Base-by-base conservation (phyloP, 192 early-diverging fungal genomes). In the Umbelopsis vinacea region DNA sequence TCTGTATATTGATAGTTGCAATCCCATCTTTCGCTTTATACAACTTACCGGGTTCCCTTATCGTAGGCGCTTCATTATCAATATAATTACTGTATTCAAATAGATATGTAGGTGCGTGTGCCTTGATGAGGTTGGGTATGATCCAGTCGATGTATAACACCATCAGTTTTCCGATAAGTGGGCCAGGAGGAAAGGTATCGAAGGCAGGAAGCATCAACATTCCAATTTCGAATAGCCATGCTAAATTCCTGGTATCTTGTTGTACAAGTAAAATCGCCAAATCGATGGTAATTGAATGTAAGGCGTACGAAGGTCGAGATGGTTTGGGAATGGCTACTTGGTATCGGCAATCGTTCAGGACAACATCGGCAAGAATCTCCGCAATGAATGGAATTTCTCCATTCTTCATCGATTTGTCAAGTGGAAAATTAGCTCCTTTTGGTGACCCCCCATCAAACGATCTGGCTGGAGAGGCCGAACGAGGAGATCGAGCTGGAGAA, bases 321-420 rank as follows among this genome's bases (percentile, higher is more conserved):
- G 85, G 87, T 33, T 82, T 78, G 10, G 83, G 82, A 15, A 79
- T 67, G 9, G 72, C 71, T 29, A 82, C 54, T 70, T 68, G 78
- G 68, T 82, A 89, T 15, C 83, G 82, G 69, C 85, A 86, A 46
- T 89, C 87, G 67, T 89, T 84, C 1, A 79, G 75, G n/a, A 89
- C 74, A 8, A 89, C 68, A 33, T 89, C 87, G 6, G 78, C 75
- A 9, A 89, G 54, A 29, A 81, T 69, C 6, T 77, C 72, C n/a
- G 85, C 71, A 23, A 89, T 78, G 4, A 67, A 70, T 33, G 71
- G 26, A 10, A 72, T 52, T 3, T 72, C 71, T 19, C 53, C 57
- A 38, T 63, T 6, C 19, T 47, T 29, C 47, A 8, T 23, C 4
- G 46, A 17, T 60, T 37, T 53, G 50, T 7, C 45, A 52, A 22